Base-by-base conservation (phyloP, 1,284 basidiomycete genomes). In the Marasmius fiardii region DNA sequence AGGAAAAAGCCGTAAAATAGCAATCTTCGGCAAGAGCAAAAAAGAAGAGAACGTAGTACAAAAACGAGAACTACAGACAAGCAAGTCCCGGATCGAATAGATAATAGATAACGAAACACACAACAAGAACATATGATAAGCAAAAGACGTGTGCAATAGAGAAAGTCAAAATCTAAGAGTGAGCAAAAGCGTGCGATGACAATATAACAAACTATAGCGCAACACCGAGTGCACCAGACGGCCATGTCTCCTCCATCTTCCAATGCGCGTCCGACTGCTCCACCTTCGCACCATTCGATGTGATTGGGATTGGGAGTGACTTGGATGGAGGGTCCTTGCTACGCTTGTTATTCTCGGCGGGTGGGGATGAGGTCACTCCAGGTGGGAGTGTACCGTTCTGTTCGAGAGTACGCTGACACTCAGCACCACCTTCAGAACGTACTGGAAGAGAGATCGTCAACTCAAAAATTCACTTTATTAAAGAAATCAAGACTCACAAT, bases 401-500 rank as follows among this genome's bases (percentile, higher is more conserved):
- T 35, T 68, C 69, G n/a, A 68, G 60, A 23, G 60, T 56, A n/a
- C 66, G 66, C 52, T 62, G 56, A 59, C 72, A 74, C 21, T 74
- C 72, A 1, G 71, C 66, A 33, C 72, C 72, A 14, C 71, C 71
- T 58, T 74, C 72, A 0, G 71, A 72, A 3, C 69, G 68, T 23
- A 73, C 71, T 73, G 39, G 4, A 20, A 41, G 4, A 35, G 8
- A 51, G 20, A 21, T 18, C 43, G 20, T 12, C 18, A 37, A 33
- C 33, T 3, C 37, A 35, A 7, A 50, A 1, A 26, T 20, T 1
- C 11, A 20, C 14, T 16, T 8, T 12, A 11, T 37, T 20, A 21
- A 37, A 56, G 28, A 20, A 45, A 21, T 48, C 43, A 50, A 43
- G 43, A 79, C 83, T 70, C 64, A 84, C 83, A 60, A 65, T 85